Percentiles rank a stretch among this genome's conserved stretches.
phyloP scores from a whole-genome alignment of 768 basidiomycete genomes.

The Cystofilobasidium macerans region DNA sequence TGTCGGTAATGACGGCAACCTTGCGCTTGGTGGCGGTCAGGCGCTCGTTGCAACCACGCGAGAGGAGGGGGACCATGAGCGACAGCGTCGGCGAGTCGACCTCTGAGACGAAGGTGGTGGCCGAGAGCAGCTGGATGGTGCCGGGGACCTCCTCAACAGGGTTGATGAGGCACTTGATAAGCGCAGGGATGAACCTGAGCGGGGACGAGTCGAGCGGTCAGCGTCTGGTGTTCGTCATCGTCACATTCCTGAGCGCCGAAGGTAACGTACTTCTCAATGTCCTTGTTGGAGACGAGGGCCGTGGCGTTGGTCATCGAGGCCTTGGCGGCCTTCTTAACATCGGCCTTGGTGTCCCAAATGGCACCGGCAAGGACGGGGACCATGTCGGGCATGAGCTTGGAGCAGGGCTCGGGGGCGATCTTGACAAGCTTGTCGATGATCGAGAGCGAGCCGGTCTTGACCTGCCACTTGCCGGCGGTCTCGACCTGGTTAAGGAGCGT shows the following conservation, averaged over 20 bases:
- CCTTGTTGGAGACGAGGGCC: conserved; percentile 94
- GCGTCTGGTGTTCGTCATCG: conserved; percentile 33
- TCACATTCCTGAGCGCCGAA: too few relatives aligned
- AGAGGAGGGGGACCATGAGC: conserved; percentile 89
- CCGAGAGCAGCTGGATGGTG: conserved; percentile 86
- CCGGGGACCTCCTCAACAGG: conserved; percentile 98
- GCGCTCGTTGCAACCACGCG: conserved; percentile 89
- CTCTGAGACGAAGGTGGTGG: conserved; percentile 99
- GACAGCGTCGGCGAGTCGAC: conserved; percentile 94
- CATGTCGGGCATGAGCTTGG: conserved; percentile 84
- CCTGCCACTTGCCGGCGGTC: conserved; percentile 92
- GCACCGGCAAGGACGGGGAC: conserved; percentile 87
- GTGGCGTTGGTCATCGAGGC: conserved; percentile 88
- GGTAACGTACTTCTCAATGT: conserved; percentile 54
- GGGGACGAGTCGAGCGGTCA: too few relatives aligned
- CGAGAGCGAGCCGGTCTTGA: conserved; percentile 78
- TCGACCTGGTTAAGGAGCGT: conserved; percentile 84
- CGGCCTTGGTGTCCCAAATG: conserved; percentile 98
- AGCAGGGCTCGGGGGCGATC: conserved; percentile 69
- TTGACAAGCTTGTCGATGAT: conserved; percentile 76
- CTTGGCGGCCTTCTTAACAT: conserved; percentile 97
- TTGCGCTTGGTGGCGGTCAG: conserved; percentile 93
- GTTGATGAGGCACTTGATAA: conserved; percentile 96
- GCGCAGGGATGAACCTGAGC: conserved; percentile 69
- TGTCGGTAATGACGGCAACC: conserved; percentile 94